Evolutionary conservation across 2,329 filamentous ascomycete genomes (phyloP), one percentile per base, ranked within the genome.

Genomic region (Fusarium sp.): DNA sequence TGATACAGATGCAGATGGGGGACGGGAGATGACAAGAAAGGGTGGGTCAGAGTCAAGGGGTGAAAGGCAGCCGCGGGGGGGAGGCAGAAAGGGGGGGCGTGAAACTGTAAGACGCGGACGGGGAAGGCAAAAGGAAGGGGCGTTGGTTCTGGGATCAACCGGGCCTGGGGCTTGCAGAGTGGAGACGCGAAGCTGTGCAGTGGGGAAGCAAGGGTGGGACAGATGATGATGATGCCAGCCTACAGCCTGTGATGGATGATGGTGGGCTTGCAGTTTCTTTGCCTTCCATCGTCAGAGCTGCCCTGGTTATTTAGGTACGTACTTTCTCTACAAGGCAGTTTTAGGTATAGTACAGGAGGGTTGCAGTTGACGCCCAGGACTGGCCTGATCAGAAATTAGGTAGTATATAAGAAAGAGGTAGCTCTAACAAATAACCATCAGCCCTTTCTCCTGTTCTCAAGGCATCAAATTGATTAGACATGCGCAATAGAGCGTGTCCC

Each of bases 11-110:
- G 53, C 42, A 48, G 61, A 63, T 57, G 50, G 63, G 53, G 60
- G 56, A 50, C 57, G 56, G 58, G 62, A 64, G 65, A 61, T 68
- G 61, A 67, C 65, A 68, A 67, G 53, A 55, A 46, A 55, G 48
- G 49, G 52, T 68, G 65, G 64, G 41, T 33, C 59, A 49, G 31
- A 19, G 36, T 41, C 29, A 29, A 50, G 54, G 53, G 42, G 54
- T 43, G 54, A 39, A 23, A 45, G 54, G n/a, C 42, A 59, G 54
- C 48, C 33, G 48, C 39, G 42, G 54, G 42, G 38, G 11, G 42
- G 54, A 39, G 38, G 11, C 19, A 38, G 29, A 33, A 46, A 54
- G 43, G 49, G 41, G 52, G 48, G 63, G 63, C 11, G 66, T 69
- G 49, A 17, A 15, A 32, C 33, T 7, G 35, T 25, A 23, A 27